Conservation (phyloP, 768 basidiomycete genomes). For the Tylopilus intermedius region DNA sequence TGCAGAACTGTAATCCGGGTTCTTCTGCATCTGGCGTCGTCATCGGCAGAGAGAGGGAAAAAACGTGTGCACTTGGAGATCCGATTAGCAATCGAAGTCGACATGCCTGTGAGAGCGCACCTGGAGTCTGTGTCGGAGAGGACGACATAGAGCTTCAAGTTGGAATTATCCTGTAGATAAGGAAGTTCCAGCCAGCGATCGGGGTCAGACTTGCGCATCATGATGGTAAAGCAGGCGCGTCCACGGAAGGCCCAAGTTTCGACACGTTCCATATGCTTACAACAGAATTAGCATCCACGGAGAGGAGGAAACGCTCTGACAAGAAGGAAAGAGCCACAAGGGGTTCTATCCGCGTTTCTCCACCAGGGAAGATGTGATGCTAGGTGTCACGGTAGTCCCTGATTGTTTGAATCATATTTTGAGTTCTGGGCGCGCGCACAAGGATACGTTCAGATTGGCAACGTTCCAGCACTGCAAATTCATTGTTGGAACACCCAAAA, state of each 20-base stretch:
- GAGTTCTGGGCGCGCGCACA: conserved; percentile 5
- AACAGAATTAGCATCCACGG: neutral
- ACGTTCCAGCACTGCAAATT: neutral
- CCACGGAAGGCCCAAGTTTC: neutral
- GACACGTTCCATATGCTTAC: conserved; percentile 14
- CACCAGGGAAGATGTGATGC: neutral
- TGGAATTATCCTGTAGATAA: conserved; percentile 6
- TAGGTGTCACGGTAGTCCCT: neutral
- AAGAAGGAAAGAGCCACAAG: neutral
- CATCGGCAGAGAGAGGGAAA: too few species aligned
- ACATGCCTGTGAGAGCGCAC: too few species aligned
- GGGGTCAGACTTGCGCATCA: neutral
- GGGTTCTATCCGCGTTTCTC: neutral
- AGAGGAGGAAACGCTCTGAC: too few species aligned
- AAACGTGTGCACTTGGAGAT: too few species aligned
- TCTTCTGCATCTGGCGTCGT: too few species aligned
- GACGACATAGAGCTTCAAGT: conserved; percentile 8
- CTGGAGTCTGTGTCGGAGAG: neutral
- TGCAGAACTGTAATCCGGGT: too few species aligned
- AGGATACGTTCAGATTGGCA: conserved; percentile 5
- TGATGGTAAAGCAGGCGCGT: neutral
- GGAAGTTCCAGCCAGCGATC: conserved; percentile 6
- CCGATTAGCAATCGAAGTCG: too few species aligned
- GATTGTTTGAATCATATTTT: neutral
- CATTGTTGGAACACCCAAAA: conserved; percentile 3